Percentiles rank a stretch among this genome's conserved stretches.
phyloP scores from a whole-genome alignment of 306 rosid genomes.

The Hippophae tibetana region DNA sequence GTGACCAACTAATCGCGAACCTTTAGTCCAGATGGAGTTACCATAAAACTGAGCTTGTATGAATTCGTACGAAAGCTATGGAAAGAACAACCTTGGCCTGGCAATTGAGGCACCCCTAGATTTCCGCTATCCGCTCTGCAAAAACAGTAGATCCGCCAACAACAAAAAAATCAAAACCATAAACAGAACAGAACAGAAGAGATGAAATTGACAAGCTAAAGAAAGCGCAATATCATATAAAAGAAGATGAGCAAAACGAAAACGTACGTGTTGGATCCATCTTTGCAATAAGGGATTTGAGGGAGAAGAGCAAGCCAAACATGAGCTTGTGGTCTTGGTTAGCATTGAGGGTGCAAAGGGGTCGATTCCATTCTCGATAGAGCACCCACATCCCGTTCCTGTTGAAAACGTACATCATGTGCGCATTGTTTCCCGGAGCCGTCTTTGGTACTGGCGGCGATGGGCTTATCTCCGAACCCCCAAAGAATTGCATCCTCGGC shows the following conservation, averaged over 20 bases:
- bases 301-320: constrained; percentile 94
- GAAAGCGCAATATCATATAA: no score
- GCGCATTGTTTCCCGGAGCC: constrained; percentile 79
- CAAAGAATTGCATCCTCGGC: constrained; percentile 80
- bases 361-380: constrained; percentile 93
- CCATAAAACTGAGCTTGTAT: constrained; percentile 93
- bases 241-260: background rate
- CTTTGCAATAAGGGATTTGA: constrained; percentile 85
- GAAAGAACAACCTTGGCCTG: constrained; percentile 98
- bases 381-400: constrained; percentile 87
- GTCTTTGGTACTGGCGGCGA: constrained; percentile 77
- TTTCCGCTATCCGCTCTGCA: constrained; percentile 78
- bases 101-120: constrained; percentile 90
- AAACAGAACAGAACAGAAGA: background rate
- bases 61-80: constrained; percentile 89
- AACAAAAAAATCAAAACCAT: background rate
- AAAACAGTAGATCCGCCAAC: constrained; percentile 2
- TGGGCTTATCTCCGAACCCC: constrained; percentile 93
- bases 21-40: constrained; percentile 90
- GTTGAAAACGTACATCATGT: constrained; percentile 86
- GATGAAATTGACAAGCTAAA: no score
- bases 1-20: constrained; percentile 19
- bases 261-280: constrained; percentile 77
- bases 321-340: constrained; percentile 96
- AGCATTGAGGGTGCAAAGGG: constrained; percentile 63